Evolutionary conservation across 2,329 filamentous ascomycete species (phyloP).

Genomic region (Triangularia verruculosa): DNA sequence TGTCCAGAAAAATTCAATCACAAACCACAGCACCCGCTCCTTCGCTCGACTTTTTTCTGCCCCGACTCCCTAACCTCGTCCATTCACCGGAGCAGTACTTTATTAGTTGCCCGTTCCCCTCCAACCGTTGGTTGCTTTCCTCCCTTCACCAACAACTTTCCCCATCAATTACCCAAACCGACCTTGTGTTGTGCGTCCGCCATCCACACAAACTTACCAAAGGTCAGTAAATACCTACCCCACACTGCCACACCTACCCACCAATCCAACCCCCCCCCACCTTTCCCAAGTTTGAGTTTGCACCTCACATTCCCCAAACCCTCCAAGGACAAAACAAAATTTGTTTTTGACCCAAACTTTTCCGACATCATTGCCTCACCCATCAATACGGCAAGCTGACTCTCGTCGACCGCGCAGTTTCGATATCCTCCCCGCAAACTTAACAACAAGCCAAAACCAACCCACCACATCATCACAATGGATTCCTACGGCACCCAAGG

Average conservation of each 20-base stretch:
- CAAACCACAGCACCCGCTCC: conserved; percentile 22
- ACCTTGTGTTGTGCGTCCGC: conserved; percentile 17
- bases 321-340: conserved; percentile 27
- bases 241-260: conserved; percentile 19
- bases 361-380: conserved; percentile 12
- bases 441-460: conserved; percentile 14
- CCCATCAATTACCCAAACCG: conserved; percentile 5
- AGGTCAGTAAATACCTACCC: conserved; percentile 26
- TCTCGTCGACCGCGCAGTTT: conserved; percentile 25
- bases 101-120: conserved; percentile 16
- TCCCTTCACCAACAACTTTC: conserved; percentile 9
- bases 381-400: conserved; percentile 18
- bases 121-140: conserved; percentile 1
- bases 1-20: conserved; percentile 29
- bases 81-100: conserved; percentile 15
- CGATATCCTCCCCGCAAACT: conserved; percentile 9
- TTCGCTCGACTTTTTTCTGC: conserved; percentile 18
- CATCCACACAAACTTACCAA: conserved; percentile 13
- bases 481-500: conserved; percentile 33
- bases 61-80: conserved; percentile 19
- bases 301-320: conserved; percentile 21
- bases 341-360: conserved; percentile 14
- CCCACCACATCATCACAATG: conserved; percentile 31
- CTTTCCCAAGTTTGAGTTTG: conserved; percentile 18
- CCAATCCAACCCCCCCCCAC: conserved; percentile 23